Evolutionary conservation across 2,329 filamentous ascomycete species (phyloP), one percentile per base, ranked within the genome.

Genomic region (Microdochium nivale): DNA sequence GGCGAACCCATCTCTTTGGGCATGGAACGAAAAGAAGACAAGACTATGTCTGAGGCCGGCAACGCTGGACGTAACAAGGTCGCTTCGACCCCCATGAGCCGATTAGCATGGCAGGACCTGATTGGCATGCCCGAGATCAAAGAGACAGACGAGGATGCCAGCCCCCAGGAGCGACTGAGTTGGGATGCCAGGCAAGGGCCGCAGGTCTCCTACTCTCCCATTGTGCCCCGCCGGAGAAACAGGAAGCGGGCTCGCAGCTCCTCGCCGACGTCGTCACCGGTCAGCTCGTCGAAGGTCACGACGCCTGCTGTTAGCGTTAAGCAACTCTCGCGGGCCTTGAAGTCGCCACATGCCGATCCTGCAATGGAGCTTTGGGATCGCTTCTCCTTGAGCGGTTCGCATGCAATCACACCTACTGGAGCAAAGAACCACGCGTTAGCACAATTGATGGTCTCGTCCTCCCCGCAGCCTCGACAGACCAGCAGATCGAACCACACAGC

Each of bases 291-390:
- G 14, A 75, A 71, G 49, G 59, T 67, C 5, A 67, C 64, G 25
- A 69, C 71, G 1, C 72, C 74, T 7, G 61, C 76, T 0, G 70
- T 84, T 54, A 81, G 87, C 58, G 68, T 84, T 37, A 77, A 81
- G 60, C 75, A 76, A 55, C 67, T 85, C 43, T 77, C 79, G 37
- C 73, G 77, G 51, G 73, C 80, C 1, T 67, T 88, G 44, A 83
- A 79, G 57, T 86, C 85, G 1, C 84, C 84, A 13, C 80, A 86
- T 56, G 78, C 83, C 30, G 87, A 91, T 60, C 85, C 88, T 35
- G 86, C 86, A 2, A 68, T 85, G 30, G 86, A 91, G 56, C 68
- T 91, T 2, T 92, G 88, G 88, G 87, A 87, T 59, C 82, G 86
- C 50, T 90, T 88, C 62, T 79, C 86, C 35, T 67, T 81, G 51